Conservation (phyloP, 2,329 filamentous ascomycete genomes). For the Neurospora crassa region DNA sequence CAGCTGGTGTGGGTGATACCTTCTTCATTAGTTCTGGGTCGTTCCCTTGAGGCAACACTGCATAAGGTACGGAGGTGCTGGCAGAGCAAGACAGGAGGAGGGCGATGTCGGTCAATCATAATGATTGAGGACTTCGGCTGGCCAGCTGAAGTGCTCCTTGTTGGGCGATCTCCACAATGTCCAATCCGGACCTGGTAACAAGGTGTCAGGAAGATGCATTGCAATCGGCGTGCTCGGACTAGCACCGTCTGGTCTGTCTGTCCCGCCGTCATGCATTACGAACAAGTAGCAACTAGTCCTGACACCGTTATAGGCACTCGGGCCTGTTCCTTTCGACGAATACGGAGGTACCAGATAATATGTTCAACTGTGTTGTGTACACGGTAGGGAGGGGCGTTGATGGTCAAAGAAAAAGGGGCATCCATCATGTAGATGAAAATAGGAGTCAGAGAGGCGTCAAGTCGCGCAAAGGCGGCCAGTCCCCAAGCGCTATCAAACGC, state of each 20-base stretch:
- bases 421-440: background rate
- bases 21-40: background rate
- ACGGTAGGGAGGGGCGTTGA: background rate
- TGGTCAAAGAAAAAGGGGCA: background rate
- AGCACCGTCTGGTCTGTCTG: background rate
- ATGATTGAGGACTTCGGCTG: background rate
- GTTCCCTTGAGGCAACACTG: background rate
- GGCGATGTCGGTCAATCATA: background rate
- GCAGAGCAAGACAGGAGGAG: background rate
- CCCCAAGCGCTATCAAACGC: background rate
- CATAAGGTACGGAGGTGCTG: background rate
- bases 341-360: background rate
- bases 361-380: background rate
- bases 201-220: background rate
- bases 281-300: background rate
- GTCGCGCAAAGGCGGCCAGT: background rate
- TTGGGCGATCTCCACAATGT: background rate
- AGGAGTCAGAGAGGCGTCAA: background rate
- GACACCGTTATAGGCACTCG: background rate
- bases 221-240: background rate
- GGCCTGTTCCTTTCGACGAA: background rate
- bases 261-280: background rate
- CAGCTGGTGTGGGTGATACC: background rate
- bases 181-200: background rate
- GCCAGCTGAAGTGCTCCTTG: background rate